These are phyloP conservation scores for Saccharomycopsis javanensis DNA, from an alignment of 805 yeast species.

Conservation along the genomic window DNA sequence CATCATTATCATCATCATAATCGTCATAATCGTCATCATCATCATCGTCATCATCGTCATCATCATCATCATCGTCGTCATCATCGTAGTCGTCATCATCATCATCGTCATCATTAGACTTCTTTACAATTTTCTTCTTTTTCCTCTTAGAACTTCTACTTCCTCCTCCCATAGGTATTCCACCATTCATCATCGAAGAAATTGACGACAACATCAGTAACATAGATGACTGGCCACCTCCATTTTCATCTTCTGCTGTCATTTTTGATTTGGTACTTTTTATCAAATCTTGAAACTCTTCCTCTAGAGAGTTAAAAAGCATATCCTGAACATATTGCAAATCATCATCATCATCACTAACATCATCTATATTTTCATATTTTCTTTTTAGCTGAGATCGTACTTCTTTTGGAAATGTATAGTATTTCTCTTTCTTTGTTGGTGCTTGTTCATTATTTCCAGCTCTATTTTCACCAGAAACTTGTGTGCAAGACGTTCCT, in stretches of 20 bases:
- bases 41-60: neutral
- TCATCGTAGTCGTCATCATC: neutral
- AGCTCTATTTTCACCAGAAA: neutral
- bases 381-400: neutral
- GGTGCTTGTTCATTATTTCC: neutral
- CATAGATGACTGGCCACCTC: constrained; percentile 5
- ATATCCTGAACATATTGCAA: constrained; percentile 8
- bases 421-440: neutral
- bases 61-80: neutral
- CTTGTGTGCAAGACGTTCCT: neutral
- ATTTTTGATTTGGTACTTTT: constrained; percentile 8
- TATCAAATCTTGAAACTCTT: constrained; percentile 3
- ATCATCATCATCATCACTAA: constrained; percentile 17
- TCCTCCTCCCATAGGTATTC: neutral
- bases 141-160: neutral
- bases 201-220: neutral
- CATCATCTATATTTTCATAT: constrained; percentile 9
- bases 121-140: constrained; percentile 2
- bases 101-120: neutral
- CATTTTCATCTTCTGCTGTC: constrained; percentile 15
- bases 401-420: neutral
- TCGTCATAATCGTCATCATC: neutral
- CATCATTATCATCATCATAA: neutral
- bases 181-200: neutral
- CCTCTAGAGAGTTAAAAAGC: constrained; percentile 6